Evolutionary conservation across 805 yeast genomes (phyloP), one percentile per base, ranked within the genome.

Genomic region (Lipomyces mesembrius): DNA sequence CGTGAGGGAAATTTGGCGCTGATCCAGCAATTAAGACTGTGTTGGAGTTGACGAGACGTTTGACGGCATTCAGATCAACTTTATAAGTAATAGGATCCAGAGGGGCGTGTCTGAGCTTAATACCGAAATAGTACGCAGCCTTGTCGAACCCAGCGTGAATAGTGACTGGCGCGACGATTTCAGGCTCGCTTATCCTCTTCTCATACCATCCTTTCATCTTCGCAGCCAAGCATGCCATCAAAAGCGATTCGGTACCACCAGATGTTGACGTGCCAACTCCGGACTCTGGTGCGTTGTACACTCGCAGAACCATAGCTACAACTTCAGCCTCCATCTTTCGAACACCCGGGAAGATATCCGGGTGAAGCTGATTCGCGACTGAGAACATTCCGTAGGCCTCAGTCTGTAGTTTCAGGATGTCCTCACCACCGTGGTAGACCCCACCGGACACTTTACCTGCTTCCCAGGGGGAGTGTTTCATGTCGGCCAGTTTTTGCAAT

Each of bases 1-100:
- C 99, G 76, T 94, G 98, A 2, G 99, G 98, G 79, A 88, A 94
- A 80, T 94, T 94, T 52, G 99, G 98, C 6, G 98, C 97, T 0
- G 98, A 93, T 0, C 98, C 98, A 6, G 87, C 91, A 29, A 94
- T 79, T 58, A 94, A 80, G 3, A 92, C 90, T 0, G 99, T 95
- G 77, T 93, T 92, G 1, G 79, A 76, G 73, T 89, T 92, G 69
- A 95, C 87, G 59, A 90, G 82, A 32, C 85, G 80, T 71, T 83
- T 82, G 59, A 91, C 91, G 62, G 86, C 85, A 0, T 76, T 75
- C 29, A 88, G 74, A 72, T 92, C 88, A 9, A 89, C 97, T 75
- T 88, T 80, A 77, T 77, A 90, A 8, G 92, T 85, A 20, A 75
- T 78, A 0, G 89, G 86, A 74, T 89, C 93, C 56, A 94, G 72